Evolutionary conservation across 192 early-diverging fungal species (phyloP).

Genomic region (Entomortierella beljakovae): DNA sequence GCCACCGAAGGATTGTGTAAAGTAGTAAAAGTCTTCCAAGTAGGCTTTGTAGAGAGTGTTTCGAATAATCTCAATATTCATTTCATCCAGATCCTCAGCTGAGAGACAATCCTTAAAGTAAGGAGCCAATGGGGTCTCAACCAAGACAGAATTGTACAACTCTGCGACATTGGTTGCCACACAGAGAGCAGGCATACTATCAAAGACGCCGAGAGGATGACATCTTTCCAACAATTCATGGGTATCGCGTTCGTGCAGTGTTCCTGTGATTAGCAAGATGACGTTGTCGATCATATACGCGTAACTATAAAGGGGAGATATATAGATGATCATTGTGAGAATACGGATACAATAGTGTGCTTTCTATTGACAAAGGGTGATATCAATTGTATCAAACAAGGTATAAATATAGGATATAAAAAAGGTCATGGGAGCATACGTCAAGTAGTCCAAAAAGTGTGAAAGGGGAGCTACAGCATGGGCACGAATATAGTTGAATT

Average conservation of each 20-base stretch:
- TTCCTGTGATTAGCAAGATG: slow-evolving; percentile 97
- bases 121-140: slow-evolving; percentile 96
- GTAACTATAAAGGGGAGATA: slow-evolving; percentile 70
- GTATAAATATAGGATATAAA: background rate
- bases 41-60: slow-evolving; percentile 99
- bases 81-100: slow-evolving; percentile 97
- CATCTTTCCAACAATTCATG: slow-evolving; percentile 97
- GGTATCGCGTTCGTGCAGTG: slow-evolving; percentile 97
- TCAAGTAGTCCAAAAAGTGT: slow-evolving; percentile 97
- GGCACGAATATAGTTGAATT: slow-evolving; percentile 93
- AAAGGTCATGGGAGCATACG: too few species aligned
- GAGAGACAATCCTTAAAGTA: slow-evolving; percentile 98
- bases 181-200: slow-evolving; percentile 97
- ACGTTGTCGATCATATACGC: slow-evolving; percentile 99
- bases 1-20: slow-evolving; percentile 77
- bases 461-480: slow-evolving; percentile 87
- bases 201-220: slow-evolving; percentile 98
- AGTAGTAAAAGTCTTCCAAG: slow-evolving; percentile 96
- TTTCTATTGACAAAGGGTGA: too few species aligned
- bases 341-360: too few species aligned
- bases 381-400: too few species aligned
- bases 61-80: slow-evolving; percentile 99
- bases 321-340: too few species aligned
- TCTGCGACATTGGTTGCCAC: slow-evolving; percentile 97
- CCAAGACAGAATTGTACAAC: slow-evolving; percentile 94